Conservation (phyloP, 371 early-diverging fungal genomes). For the Rhizoclosmatium hyalinum region DNA sequence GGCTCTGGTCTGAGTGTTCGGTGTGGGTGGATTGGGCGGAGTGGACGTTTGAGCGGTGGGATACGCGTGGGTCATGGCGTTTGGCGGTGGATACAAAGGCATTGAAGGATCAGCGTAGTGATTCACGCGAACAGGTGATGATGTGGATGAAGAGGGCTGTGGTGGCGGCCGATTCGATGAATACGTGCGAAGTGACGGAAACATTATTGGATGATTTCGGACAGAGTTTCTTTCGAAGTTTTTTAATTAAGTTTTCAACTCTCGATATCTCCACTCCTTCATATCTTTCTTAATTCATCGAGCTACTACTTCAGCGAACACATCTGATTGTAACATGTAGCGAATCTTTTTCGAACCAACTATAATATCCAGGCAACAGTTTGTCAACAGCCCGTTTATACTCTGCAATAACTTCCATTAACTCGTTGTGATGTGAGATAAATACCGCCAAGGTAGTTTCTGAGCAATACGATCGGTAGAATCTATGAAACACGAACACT, state of each 20-base stretch:
- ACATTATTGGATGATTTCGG: neutral
- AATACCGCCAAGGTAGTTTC: constrained; percentile 15
- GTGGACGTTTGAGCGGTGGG: no score
- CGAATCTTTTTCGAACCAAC: constrained; percentile 15
- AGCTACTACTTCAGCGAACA: constrained; percentile 9
- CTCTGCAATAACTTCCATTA: constrained; percentile 23
- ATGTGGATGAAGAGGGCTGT: neutral
- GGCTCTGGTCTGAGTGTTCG: no score
- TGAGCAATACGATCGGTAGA: constrained; percentile 11
- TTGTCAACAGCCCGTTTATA: constrained; percentile 14
- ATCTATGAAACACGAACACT: neutral
- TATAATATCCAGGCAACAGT: constrained; percentile 10
- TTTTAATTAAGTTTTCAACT: neutral
- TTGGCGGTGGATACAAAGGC: no score
- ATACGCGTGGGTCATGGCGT: no score
- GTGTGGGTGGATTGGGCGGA: no score
- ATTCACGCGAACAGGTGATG: no score
- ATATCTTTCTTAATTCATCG: neutral
- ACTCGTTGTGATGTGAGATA: neutral
- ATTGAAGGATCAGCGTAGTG: no score
- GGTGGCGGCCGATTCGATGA: neutral
- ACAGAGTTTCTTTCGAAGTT: no score
- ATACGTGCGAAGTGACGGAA: neutral
- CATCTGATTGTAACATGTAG: neutral
- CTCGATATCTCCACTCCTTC: neutral